Evolutionary conservation across 352 stramenopile genomes (phyloP).

Genomic region (Globisporangium spiculum): DNA sequence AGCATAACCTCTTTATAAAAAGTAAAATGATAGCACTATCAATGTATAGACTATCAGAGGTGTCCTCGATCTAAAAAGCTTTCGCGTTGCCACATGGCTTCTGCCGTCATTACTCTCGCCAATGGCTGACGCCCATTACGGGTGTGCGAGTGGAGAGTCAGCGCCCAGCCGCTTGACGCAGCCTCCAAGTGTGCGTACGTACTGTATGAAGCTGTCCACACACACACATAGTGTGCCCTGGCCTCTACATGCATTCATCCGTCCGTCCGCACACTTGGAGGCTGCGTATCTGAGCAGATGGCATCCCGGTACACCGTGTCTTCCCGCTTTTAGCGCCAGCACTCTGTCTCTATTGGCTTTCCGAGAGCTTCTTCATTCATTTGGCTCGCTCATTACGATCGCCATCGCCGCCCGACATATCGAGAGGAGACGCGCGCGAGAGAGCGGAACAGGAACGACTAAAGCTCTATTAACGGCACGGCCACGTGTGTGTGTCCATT

Average conservation of each 20-base stretch:
- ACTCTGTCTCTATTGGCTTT: neutral
- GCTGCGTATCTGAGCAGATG: neutral
- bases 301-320: neutral
- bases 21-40: too few relatives aligned
- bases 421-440: neutral
- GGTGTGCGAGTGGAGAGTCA: neutral
- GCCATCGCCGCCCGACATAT: neutral
- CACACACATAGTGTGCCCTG: neutral
- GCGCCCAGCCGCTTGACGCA: neutral
- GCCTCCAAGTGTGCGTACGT: too few relatives aligned
- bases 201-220: neutral
- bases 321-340: neutral
- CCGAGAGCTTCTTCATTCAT: neutral
- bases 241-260: neutral
- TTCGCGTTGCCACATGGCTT: neutral
- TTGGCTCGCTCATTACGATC: neutral
- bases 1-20: too few relatives aligned
- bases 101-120: too few relatives aligned
- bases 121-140: neutral
- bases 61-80: neutral
- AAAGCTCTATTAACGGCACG: neutral
- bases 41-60: neutral
- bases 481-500: neutral
- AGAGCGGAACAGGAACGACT: neutral
- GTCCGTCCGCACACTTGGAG: neutral